Conservation (phyloP, 208 protist genomes). For the Phytomonas sp. region DNA sequence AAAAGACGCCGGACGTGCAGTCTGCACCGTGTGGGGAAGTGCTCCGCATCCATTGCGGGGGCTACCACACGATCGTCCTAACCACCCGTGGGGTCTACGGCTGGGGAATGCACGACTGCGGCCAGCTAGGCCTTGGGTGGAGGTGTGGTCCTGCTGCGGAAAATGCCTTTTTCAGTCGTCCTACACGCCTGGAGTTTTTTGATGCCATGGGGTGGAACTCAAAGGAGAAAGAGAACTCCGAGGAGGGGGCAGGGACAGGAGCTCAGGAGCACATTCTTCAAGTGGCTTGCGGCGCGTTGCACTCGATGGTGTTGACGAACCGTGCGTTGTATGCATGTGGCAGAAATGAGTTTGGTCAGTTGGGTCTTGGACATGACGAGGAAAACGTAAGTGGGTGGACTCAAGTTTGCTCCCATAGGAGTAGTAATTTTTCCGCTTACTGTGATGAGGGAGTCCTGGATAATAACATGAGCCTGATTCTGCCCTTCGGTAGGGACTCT, state of each 20-base stretch:
- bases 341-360: constrained; percentile 70
- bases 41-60: constrained; percentile 47
- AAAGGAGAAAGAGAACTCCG: not conserved
- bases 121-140: constrained; percentile 59
- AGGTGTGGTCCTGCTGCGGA: not conserved
- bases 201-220: constrained; percentile 8
- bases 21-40: constrained; percentile 11
- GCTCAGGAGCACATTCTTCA: constrained; percentile 9
- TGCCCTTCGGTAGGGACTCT: not conserved
- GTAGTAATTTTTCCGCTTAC: not conserved
- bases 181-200: constrained; percentile 39
- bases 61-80: constrained; percentile 74
- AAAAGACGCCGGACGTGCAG: not conserved
- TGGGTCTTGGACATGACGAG: constrained; percentile 42
- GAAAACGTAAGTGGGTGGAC: constrained; percentile 24
- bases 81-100: constrained; percentile 62
- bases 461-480: not conserved
- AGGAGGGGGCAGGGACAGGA: not conserved
- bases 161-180: constrained; percentile 11
- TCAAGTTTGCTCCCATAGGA: constrained; percentile 8
- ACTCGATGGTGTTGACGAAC: constrained; percentile 47
- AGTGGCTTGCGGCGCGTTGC: constrained; percentile 58
- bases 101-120: constrained; percentile 71
- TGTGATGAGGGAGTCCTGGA: not conserved
- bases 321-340: constrained; percentile 66